Base-by-base conservation (phyloP, 2,329 filamentous ascomycete genomes). In the Aotearoamyces nothofagi region DNA sequence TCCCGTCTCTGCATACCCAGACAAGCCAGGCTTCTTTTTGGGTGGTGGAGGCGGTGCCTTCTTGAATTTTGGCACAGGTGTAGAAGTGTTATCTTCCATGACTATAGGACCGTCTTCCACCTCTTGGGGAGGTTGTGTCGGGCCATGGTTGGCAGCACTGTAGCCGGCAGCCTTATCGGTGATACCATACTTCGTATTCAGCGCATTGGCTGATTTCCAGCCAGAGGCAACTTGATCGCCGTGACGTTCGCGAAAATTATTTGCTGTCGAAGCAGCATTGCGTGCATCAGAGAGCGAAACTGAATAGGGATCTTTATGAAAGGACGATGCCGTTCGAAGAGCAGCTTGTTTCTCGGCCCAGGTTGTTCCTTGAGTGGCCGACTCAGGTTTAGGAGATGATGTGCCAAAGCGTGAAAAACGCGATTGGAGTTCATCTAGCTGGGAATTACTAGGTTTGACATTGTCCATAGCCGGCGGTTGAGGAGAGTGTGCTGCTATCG, bases 171-270 rank as follows among this genome's bases (percentile, higher is more conserved):
- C 35, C 33, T 47, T 47, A 29, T 47, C 40, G 11, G 44, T 30
- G 33, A 51, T 37, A 1, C 47, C 44, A 29, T 52, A 51, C 29
- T 49, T 49, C 4, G 29, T 38, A 28, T 51, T 48, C 17, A 48
- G 14, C 22, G 44, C 47, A 31, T 49, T 49, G 11, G 46, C 49
- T 5, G 47, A 44, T 38, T 61, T 53, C 50, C 57, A 64, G 2
- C 67, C 67, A 9, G 58, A 51, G 9, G 61, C 58, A 9, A 69
- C 63, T 41, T 72, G 66, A 23, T 70, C 68, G 2, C 65, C 63
- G 41, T 76, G 69, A 20, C 66, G 52, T 41, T 72, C 61, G 24
- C 65, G 61, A 42, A 75, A 71, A 41, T 68, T 67, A 22, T 61
- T 69, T 25, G 61, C 61, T 15, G 62, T 69, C 13, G 55, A 58